Conservation (phyloP, 805 yeast species). For the Kodamaea fukazawae region DNA sequence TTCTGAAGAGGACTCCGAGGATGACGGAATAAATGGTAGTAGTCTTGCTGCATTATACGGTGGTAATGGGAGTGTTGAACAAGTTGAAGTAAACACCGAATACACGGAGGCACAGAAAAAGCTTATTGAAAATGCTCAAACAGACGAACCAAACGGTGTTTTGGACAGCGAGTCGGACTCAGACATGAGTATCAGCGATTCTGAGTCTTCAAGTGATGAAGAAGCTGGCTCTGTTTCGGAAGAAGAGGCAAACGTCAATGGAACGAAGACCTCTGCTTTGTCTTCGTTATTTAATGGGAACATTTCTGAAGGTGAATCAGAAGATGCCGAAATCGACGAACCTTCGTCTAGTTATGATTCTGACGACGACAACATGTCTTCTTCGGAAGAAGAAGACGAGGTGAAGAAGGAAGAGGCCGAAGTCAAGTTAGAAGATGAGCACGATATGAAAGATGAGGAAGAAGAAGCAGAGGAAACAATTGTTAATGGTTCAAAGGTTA, state of each 20-base stretch:
- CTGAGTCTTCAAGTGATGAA: not conserved
- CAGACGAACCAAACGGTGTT: not conserved
- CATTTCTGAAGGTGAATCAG: slow-evolving; percentile 7
- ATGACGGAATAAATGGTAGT: slow-evolving; percentile 10
- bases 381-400: slow-evolving; percentile 4
- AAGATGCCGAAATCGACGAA: slow-evolving; percentile 16
- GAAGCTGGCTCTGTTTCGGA: not conserved
- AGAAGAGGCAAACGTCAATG: no score
- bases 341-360: slow-evolving; percentile 14
- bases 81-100: slow-evolving; percentile 12
- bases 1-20: slow-evolving; percentile 15
- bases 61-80: slow-evolving; percentile 4
- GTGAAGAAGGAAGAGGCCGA: slow-evolving; percentile 4
- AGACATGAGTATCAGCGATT: not conserved
- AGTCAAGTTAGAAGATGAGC: slow-evolving; percentile 11
- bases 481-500: slow-evolving; percentile 41
- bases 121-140: slow-evolving; percentile 20
- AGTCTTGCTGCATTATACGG: slow-evolving; percentile 26
- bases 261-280: slow-evolving; percentile 1
- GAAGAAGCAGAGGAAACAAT: slow-evolving; percentile 23
- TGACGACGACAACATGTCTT: slow-evolving; percentile 6
- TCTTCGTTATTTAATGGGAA: slow-evolving; percentile 8
- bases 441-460: slow-evolving; percentile 16
- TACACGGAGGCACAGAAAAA: slow-evolving; percentile 35
- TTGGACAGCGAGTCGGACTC: slow-evolving; percentile 3